Evolutionary conservation across 1,139 yeast genomes (phyloP), one percentile per base, ranked within the genome.

Genomic region (Ogataea hybrid): DNA sequence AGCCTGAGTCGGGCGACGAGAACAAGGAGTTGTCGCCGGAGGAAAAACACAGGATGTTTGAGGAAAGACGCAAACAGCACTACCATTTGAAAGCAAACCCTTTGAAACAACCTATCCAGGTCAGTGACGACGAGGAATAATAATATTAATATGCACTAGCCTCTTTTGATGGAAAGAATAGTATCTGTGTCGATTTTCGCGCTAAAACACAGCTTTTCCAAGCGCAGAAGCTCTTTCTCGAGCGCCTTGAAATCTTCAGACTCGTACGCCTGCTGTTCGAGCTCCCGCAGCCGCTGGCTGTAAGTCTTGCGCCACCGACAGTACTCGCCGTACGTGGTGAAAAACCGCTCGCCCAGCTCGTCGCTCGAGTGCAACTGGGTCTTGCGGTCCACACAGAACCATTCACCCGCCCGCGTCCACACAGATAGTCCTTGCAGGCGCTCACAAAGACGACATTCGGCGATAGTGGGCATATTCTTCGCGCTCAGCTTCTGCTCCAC

Each of bases 41-140:
- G 52, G 84, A 79, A 49, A 78, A 75, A 53, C 94, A 84, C 58
- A 70, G 64, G 49, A 64, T 71, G 43, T 88, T 88, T 56, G 95
- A 85, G 58, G 84, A 81, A 53, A 70, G 78, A 74, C 75, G 96
- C 53, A 85, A 84, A 58, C 68, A 75, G 41, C 96, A 87, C 61
- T 87, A 87, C 61, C 85, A 81, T 54, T 65, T 82, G 69, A 84
- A 81, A 58, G 92, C 73, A 1, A 56, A 73, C 35, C 79, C 76
- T 1, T 73, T 82, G 35, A 58, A 62, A 30, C 47, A 51, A 9
- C 60, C 59, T 23, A 49, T 52, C 29, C 57, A 50, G 21, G 41
- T 48, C 14, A 45, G 42, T 9, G 60, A 59, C 22, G 63, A 57
- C 3, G 63, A 56, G 6, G 60, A 55, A 17, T 29, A 17, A 30